These are phyloP conservation scores for Volvox reticuliferus DNA, from an alignment of 139 green algal species.

Conservation along the genomic window DNA sequence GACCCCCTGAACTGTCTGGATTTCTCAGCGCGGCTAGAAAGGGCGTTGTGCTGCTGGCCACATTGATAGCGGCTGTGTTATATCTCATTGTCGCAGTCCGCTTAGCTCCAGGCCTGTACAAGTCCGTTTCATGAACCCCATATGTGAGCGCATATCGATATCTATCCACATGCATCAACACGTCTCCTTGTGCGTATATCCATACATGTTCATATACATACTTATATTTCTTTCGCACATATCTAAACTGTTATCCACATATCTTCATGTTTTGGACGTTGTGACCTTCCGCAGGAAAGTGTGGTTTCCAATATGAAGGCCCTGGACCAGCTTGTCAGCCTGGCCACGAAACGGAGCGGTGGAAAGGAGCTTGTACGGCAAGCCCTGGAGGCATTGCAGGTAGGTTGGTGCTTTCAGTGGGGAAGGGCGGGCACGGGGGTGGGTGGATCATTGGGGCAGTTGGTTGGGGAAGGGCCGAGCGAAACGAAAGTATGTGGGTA, in stretches of 20 bases:
- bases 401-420: neutral
- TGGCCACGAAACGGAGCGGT: slow-evolving; percentile 75
- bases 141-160: too few species aligned
- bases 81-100: neutral
- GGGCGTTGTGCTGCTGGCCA: neutral
- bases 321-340: slow-evolving; percentile 85
- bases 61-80: neutral
- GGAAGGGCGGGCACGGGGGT: neutral
- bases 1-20: neutral
- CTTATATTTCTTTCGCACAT: too few species aligned
- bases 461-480: too few species aligned
- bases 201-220: too few species aligned
- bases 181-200: too few species aligned
- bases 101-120: slow-evolving; percentile 26
- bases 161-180: too few species aligned
- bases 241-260: too few species aligned
- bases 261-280: too few species aligned
- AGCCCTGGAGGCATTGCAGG: slow-evolving; percentile 81
- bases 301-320: slow-evolving; percentile 77
- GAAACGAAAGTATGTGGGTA: too few species aligned
- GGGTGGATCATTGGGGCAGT: neutral
- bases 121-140: neutral
- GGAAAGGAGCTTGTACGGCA: slow-evolving; percentile 65
- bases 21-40: slow-evolving; percentile 8
- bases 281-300: slow-evolving; percentile 69